Evolutionary conservation across 306 rosid species (phyloP).

Genomic region (Inga leiocalycina): DNA sequence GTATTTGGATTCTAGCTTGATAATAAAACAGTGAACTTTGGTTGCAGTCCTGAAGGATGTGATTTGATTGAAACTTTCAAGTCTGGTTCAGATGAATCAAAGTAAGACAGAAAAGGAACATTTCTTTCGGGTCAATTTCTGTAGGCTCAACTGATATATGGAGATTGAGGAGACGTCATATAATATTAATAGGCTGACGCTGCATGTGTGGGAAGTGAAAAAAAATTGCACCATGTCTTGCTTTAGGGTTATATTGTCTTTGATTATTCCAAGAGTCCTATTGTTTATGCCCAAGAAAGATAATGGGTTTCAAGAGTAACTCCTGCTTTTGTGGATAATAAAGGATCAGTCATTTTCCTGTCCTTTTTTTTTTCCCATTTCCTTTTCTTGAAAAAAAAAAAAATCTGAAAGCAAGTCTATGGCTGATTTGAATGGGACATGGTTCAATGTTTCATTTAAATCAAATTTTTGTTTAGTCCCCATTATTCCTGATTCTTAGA

Average conservation of each 20-base stretch:
- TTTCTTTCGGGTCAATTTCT: neutral
- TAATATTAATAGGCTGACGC: neutral
- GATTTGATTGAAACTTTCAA: neutral
- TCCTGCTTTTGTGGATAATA: no score
- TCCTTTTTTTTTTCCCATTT: no score
- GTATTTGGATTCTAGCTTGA: constrained; percentile 9
- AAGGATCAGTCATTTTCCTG: no score
- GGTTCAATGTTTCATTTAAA: no score
- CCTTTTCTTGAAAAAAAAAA: no score
- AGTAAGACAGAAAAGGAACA: neutral
- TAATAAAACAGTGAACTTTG: neutral
- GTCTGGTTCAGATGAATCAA: neutral
- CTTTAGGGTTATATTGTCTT: neutral
- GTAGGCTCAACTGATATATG: neutral
- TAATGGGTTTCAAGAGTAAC: no score
- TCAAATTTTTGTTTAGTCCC: no score
- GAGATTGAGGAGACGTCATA: neutral
- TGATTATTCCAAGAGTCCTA: no score
- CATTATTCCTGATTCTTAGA: neutral
- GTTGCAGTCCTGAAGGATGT: neutral
- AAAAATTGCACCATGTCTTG: neutral
- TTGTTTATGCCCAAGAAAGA: no score
- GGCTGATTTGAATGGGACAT: no score
- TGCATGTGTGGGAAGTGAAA: neutral
- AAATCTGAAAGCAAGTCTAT: no score